Conservation (phyloP, 169 alveolate genomes). For the Plasmodium vinckei region DNA sequence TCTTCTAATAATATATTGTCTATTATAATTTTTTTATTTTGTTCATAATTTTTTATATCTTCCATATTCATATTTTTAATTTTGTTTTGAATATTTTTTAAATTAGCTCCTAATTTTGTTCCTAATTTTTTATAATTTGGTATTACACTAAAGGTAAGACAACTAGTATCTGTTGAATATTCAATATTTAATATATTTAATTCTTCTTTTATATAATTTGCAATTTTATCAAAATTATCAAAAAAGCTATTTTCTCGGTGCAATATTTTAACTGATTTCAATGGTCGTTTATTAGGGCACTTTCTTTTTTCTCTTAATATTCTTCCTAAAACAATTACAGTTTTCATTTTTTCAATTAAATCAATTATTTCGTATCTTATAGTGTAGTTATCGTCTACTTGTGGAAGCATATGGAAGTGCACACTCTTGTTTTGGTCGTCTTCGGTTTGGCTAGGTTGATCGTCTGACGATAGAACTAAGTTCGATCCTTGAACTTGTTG, state of each 20-base stretch:
- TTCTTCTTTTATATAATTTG: constrained; percentile 91
- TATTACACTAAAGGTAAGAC: constrained; percentile 84
- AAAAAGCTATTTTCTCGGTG: constrained; percentile 80
- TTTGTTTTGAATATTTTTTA: constrained; percentile 84
- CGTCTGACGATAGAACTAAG: too few species aligned
- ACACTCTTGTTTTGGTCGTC: constrained; percentile 81
- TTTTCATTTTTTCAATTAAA: constrained; percentile 60
- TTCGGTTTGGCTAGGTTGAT: constrained; percentile 33
- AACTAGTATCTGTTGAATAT: constrained; percentile 84
- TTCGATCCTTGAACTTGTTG: constrained; percentile 86
- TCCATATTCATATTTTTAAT: constrained; percentile 82
- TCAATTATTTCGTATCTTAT: constrained; percentile 62
- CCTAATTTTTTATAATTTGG: constrained; percentile 93
- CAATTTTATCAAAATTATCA: constrained; percentile 80
- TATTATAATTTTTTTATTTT: constrained; percentile 77
- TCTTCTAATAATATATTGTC: constrained; percentile 85
- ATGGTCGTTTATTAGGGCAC: constrained; percentile 93
- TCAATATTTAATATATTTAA: constrained; percentile 86
- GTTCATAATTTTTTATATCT: constrained; percentile 32
- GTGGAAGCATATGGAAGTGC: constrained; percentile 82
- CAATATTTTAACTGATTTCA: constrained; percentile 85
- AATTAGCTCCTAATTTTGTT: constrained; percentile 87
- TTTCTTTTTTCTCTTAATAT: constrained; percentile 93
- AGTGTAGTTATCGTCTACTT: constrained; percentile 37
- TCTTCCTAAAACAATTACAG: constrained; percentile 91